Evolutionary conservation across 441 rosid genomes (phyloP), one percentile per base, ranked within the genome.

Genomic region (Populus hybrid): DNA sequence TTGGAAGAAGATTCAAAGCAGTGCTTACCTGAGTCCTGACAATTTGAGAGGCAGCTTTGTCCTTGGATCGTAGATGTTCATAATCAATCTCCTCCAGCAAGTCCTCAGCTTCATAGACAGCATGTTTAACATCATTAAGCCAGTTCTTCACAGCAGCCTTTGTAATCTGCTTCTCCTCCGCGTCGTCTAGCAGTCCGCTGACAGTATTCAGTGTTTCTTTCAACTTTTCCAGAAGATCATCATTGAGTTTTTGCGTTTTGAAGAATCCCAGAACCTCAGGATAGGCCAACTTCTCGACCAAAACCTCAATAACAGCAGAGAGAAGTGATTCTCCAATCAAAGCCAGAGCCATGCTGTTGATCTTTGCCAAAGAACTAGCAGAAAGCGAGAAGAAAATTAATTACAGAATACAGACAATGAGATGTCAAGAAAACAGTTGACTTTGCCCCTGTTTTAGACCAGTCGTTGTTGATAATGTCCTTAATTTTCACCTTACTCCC

Each of bases 291-390:
- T 67, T 69, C 30, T 82, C 80, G 10, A 82, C 73, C 67, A 82
- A 67, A 2, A 82, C 85, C 46, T 79, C 42, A 19, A 82, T 80
- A 67, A 71, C 61, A 73, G 80, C 78, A 4, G 82, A 76, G 32
- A 82, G 80, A 46, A 82, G 74, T n/a, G 85, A 75, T 40, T 82
- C 82, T 19, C 82, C 79, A n/a, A 82, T 71, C 64, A 80, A 32
- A 50, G 64, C 70, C 36, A 28, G 67, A 5, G 78, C 82, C 82
- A 79, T 79, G 61, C 10, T 38, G 42, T 38, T 8, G 11, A 38
- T 38, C 42, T 38, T 38, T 38, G 42, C 42, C 9, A 38, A 38
- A 2, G 42, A 9, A 38, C 11, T 8, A 9, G 42, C 42, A 38
- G 11, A 9, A 38, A 38, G 42, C 42, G 7, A 38, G 42, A 38